phyloP scores from a whole-genome alignment of 169 alveolate genomes.

The Eimeria brunetti region DNA sequence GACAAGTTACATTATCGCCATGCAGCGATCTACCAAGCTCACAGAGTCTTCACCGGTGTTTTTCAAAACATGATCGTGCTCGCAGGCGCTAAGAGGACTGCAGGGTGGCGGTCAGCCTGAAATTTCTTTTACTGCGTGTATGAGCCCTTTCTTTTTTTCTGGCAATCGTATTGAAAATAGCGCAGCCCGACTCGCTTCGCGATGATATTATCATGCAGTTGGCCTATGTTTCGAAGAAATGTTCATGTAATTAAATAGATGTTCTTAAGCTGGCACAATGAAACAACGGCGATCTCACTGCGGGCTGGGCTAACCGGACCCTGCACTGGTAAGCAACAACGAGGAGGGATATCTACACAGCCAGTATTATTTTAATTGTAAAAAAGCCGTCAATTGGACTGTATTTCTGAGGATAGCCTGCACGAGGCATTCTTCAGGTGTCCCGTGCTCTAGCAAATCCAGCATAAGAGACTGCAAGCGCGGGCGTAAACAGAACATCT shows the following conservation, averaged over 20 bases:
- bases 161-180: background rate
- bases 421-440: background rate
- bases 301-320: background rate
- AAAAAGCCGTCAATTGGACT: background rate
- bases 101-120: background rate
- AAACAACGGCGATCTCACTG: background rate
- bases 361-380: background rate
- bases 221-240: background rate
- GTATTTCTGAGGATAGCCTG: background rate
- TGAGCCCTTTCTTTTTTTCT: no score
- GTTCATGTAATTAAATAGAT: background rate
- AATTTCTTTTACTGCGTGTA: background rate
- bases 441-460: background rate
- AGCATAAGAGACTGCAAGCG: background rate
- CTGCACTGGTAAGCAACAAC: no score
- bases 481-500: background rate
- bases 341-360: background rate
- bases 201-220: background rate
- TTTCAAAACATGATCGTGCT: background rate
- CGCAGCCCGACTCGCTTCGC: background rate
- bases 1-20: background rate
- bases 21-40: background rate
- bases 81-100: background rate
- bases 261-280: background rate
- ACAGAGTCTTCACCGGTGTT: background rate